Evolutionary conservation across 805 yeast genomes (phyloP), one percentile per base, ranked within the genome.

Genomic region (Gaillardinia entomophila): DNA sequence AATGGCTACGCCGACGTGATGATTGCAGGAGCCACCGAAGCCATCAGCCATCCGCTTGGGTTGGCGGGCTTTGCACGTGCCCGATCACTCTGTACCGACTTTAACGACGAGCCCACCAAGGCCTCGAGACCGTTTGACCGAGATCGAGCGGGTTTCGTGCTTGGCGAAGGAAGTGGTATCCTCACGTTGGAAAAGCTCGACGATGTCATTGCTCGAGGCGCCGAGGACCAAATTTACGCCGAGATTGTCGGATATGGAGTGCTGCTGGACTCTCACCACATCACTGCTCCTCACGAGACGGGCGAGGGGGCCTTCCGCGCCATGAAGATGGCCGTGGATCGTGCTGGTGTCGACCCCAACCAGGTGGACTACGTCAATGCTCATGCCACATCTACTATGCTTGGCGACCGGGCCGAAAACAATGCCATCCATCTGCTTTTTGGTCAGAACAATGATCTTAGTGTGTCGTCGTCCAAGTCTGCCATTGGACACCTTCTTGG

Each of bases 11-110:
- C 90, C 8, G 81, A 88, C 43, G 85, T 82, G 3, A 84, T 89
- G 78, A 68, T 92, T 7, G 92, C 95, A 6, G 98, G 98, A n/a
- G 95, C 96, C 1, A 66, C 95, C 3, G 99, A 92, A 48, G 79
- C 90, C 3, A 73, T 87, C 10, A 65, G 88, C 6, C 94, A 87
- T 51, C 97, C 97, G 1, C 49, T 89, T 24, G 80, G 96, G 0
- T 60, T 92, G 4, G 83, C 92, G 0, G 97, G 97, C 1, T 92
- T 92, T 62, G 82, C 96, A 2, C 65, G 97, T 27, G 92, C 96
- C 3, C 78, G 85, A 45, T 79, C 95, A 3, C 72, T 92, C 8
- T 78, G 79, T 3, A 73, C 88, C 0, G 68, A 60, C 16, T 80
- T 53, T 46, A 79, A 76, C 38, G 82, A 81, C 28, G 54, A 53